Evolutionary conservation across 257 asterid genomes (phyloP).

Genomic region (Gentiana macrophylla): DNA sequence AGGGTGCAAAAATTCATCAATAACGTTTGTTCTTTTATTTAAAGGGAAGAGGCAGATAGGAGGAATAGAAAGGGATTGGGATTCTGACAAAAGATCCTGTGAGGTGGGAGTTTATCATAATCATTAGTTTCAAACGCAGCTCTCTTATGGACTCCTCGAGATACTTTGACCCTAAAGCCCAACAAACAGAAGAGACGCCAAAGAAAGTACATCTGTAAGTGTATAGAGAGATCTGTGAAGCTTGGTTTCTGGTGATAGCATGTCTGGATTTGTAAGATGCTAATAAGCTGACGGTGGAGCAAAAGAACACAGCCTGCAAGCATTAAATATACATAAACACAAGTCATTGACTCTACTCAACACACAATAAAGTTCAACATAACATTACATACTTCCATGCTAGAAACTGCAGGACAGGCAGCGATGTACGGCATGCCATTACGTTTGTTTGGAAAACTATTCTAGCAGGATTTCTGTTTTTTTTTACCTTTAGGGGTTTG

Average conservation of each 20-base stretch:
- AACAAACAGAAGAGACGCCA: conserved; percentile 17
- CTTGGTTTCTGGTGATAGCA: conserved; percentile 9
- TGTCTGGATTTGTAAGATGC: not conserved
- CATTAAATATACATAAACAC: conserved; percentile 3
- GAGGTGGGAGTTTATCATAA: conserved; percentile 48
- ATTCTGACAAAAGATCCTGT: conserved; percentile 11
- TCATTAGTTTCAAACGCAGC: conserved; percentile 43
- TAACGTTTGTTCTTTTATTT: conserved; percentile 23
- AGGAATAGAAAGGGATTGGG: conserved; percentile 54
- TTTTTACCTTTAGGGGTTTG: not conserved
- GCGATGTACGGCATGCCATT: not conserved
- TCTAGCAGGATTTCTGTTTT: not conserved
- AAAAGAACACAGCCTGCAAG: not conserved
- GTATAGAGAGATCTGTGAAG: not conserved
- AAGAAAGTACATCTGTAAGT: conserved; percentile 9
- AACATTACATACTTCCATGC: not conserved
- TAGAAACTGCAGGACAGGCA: not conserved
- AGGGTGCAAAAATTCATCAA: conserved; percentile 52
- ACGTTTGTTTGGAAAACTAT: not conserved
- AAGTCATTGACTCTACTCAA: not conserved
- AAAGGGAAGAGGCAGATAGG: conserved; percentile 27
- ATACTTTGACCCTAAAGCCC: conserved; percentile 17
- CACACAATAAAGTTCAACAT: not conserved
- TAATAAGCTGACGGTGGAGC: conserved; percentile 1
- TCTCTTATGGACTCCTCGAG: conserved; percentile 35